Evolutionary conservation across 495 filamentous ascomycete genomes (phyloP).

Genomic region (Cercophora scortea): DNA sequence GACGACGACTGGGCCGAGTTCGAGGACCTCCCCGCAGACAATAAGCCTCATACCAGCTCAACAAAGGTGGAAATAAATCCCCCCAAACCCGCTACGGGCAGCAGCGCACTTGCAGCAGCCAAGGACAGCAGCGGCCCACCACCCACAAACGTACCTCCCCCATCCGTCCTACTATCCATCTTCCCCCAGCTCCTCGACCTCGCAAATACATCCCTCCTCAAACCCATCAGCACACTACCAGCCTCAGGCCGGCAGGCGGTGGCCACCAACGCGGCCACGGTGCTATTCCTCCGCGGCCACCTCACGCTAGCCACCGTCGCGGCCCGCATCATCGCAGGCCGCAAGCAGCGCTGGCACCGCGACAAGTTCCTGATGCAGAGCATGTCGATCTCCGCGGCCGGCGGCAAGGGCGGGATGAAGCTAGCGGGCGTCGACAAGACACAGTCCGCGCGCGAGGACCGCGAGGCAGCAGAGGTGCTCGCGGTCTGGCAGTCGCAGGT

Average conservation of each 20-base stretch:
- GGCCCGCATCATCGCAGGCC: slow-evolving; percentile 76
- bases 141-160: slow-evolving; percentile 84
- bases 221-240: slow-evolving; percentile 43
- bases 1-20: slow-evolving; percentile 54
- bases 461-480: slow-evolving; percentile 75
- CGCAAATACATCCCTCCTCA: slow-evolving; percentile 44
- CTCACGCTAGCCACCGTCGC: slow-evolving; percentile 56
- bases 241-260: slow-evolving; percentile 49
- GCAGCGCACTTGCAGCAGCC: slow-evolving; percentile 4
- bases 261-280: slow-evolving; percentile 46
- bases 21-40: slow-evolving; percentile 31
- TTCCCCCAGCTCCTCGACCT: slow-evolving; percentile 61
- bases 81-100: neutral
- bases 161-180: slow-evolving; percentile 68
- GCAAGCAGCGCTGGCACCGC: slow-evolving; percentile 81
- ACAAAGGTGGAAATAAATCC: neutral
- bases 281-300: slow-evolving; percentile 45
- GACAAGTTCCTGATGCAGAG: slow-evolving; percentile 77
- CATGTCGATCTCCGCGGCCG: slow-evolving; percentile 71
- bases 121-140: slow-evolving; percentile 34
- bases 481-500: slow-evolving; percentile 61
- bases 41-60: slow-evolving; percentile 3
- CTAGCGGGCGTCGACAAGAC: slow-evolving; percentile 71
- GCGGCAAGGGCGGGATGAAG: slow-evolving; percentile 76
- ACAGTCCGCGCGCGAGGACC: slow-evolving; percentile 74